Conservation (phyloP, 2,329 filamentous ascomycete genomes). For the Colletotrichum sp. region DNA sequence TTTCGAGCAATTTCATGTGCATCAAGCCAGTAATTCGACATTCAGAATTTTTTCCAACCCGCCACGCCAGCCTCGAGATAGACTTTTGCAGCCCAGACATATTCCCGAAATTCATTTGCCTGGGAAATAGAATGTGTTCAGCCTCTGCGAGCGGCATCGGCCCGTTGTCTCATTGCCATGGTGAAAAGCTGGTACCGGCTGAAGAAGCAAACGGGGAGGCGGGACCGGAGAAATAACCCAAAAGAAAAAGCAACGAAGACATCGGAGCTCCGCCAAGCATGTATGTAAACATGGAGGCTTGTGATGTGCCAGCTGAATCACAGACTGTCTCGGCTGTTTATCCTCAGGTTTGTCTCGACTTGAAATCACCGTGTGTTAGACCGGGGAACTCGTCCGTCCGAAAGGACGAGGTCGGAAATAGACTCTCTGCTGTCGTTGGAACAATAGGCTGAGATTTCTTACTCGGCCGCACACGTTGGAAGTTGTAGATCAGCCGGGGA, state of each 20-base stretch:
- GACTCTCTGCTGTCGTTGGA: neutral
- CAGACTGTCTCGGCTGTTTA: neutral
- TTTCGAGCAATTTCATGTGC: neutral
- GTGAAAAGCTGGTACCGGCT: neutral
- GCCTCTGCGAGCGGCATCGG: neutral
- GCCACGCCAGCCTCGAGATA: neutral
- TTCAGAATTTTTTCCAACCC: neutral
- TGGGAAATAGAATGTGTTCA: neutral
- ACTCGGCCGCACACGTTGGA: neutral
- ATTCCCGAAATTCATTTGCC: neutral
- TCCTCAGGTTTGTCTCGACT: neutral
- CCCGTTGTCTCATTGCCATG: neutral
- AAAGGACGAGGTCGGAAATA: neutral
- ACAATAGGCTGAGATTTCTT: neutral
- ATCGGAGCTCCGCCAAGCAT: neutral
- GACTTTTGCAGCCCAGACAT: neutral
- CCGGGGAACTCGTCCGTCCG: neutral
- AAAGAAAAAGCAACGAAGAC: neutral
- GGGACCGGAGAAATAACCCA: neutral
- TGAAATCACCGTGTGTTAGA: neutral
- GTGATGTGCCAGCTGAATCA: neutral
- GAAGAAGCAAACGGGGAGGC: neutral
- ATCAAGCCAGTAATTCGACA: neutral
- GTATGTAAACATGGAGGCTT: neutral
- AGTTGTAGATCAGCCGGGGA: neutral